Conservation (phyloP, 2,329 filamentous ascomycete genomes). For the Phaeosphaeria sp. region DNA sequence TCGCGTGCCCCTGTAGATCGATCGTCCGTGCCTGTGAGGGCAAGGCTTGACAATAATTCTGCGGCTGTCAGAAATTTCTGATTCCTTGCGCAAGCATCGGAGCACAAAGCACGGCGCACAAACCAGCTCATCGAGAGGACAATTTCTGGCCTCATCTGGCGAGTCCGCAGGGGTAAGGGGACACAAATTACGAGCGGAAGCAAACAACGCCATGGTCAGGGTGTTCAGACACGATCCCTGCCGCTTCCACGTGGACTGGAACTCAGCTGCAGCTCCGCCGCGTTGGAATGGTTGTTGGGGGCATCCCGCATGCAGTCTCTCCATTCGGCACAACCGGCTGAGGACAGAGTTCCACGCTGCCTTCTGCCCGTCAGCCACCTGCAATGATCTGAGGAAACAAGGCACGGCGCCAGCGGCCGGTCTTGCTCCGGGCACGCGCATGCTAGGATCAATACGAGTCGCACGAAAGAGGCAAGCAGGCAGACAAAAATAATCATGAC, state of each 20-base stretch:
- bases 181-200: slow-evolving; percentile 37
- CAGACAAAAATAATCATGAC: slow-evolving; percentile 44
- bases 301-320: neutral
- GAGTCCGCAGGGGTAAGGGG: slow-evolving; percentile 23
- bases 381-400: slow-evolving; percentile 24
- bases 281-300: slow-evolving; percentile 24
- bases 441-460: slow-evolving; percentile 38
- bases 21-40: slow-evolving; percentile 15
- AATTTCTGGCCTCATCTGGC: slow-evolving; percentile 16
- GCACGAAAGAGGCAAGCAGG: slow-evolving; percentile 30
- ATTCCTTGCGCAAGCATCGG: slow-evolving; percentile 5
- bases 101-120: slow-evolving; percentile 6
- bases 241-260: slow-evolving; percentile 38
- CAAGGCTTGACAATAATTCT: slow-evolving; percentile 12
- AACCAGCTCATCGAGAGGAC: slow-evolving; percentile 3
- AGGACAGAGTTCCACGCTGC: slow-evolving; percentile 8
- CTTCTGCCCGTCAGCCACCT: slow-evolving; percentile 23
- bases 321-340: slow-evolving; percentile 26
- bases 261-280: slow-evolving; percentile 26
- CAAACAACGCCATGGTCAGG: slow-evolving; percentile 25
- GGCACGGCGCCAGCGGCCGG: slow-evolving; percentile 18
- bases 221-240: slow-evolving; percentile 32
- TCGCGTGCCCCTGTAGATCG: slow-evolving; percentile 28
- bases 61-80: slow-evolving; percentile 7
- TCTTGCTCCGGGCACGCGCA: slow-evolving; percentile 23